phyloP scores from a whole-genome alignment of 2,329 filamentous ascomycete genomes.

The Diaporthe vaccinii region DNA sequence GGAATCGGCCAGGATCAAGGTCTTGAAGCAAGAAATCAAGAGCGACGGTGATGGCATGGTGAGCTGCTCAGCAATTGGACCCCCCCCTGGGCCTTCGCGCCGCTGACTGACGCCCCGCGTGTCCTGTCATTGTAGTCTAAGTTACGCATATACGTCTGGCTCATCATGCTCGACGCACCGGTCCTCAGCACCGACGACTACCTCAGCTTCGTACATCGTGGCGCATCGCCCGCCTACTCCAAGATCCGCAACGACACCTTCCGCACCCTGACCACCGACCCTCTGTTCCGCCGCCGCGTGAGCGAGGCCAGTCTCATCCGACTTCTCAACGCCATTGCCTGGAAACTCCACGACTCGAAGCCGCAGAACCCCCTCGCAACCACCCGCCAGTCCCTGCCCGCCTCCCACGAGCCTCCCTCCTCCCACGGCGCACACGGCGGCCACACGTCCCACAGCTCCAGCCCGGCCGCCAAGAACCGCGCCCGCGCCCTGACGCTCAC shows the following conservation, averaged over 20 bases:
- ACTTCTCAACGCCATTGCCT: slow-evolving; percentile 93
- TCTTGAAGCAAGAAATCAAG: slow-evolving; percentile 81
- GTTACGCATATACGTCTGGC: slow-evolving; percentile 94
- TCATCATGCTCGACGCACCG: slow-evolving; percentile 90
- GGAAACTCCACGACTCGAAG: slow-evolving; percentile 88
- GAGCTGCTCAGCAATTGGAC: slow-evolving; percentile 45
- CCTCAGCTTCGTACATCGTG: slow-evolving; percentile 89
- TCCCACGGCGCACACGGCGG: slow-evolving; percentile 43
- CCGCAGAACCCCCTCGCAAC: slow-evolving; percentile 53
- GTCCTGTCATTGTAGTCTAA: slow-evolving; percentile 74
- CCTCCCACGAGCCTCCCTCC: slow-evolving; percentile 52
- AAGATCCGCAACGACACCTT: slow-evolving; percentile 99
- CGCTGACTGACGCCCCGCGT: slow-evolving; percentile 11
- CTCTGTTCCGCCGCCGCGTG: slow-evolving; percentile 94
- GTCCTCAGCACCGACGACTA: slow-evolving; percentile 90
- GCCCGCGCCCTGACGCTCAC: slow-evolving; percentile 72
- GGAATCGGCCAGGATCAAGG: slow-evolving; percentile 79
- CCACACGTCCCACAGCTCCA: slow-evolving; percentile 55
- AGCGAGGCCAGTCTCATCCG: slow-evolving; percentile 96
- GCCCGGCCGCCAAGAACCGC: slow-evolving; percentile 62
- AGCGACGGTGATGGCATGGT: slow-evolving; percentile 87
- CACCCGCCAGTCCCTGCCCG: slow-evolving; percentile 50
- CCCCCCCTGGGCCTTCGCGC: background rate
- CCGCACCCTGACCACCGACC: slow-evolving; percentile 94
- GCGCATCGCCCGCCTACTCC: slow-evolving; percentile 92